phyloP scores from a whole-genome alignment of 148 eudicot genomes.

The Pharnaceum exiguum region DNA sequence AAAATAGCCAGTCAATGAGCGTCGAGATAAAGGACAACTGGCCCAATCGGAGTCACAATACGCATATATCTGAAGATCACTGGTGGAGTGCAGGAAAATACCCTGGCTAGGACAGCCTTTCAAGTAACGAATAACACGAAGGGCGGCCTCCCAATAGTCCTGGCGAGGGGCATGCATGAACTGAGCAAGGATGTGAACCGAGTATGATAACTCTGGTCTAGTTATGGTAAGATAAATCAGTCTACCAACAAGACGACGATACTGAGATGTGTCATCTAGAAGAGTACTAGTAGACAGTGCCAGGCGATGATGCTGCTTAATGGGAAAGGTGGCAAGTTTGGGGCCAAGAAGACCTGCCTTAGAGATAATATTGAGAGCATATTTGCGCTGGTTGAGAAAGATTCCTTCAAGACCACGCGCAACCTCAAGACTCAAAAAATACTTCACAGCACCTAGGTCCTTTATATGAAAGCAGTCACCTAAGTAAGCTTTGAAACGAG shows the following conservation, averaged over 20 bases:
- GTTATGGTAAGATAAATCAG: background rate
- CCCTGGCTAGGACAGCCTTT: background rate
- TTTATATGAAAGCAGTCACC: background rate
- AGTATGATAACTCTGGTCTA: background rate
- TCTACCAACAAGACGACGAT: background rate
- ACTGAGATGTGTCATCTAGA: background rate
- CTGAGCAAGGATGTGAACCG: background rate
- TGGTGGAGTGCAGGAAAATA: background rate
- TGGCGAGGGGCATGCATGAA: background rate
- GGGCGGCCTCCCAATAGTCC: background rate
- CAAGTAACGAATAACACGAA: background rate
- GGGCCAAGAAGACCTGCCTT: background rate
- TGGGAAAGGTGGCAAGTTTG: background rate
- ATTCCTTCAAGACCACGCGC: background rate
- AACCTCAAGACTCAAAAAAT: background rate
- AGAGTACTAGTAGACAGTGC: background rate
- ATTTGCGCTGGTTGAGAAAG: slow-evolving; percentile 1
- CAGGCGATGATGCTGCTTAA: background rate
- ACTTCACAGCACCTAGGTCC: background rate
- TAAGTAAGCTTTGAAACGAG: background rate
- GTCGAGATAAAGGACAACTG: background rate
- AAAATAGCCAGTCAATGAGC: background rate
- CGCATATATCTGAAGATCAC: background rate
- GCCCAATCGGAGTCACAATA: slow-evolving; percentile 4
- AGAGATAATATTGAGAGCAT: background rate